Evolutionary conservation across 169 alveolate species (phyloP), one percentile per base, ranked within the genome.

Genomic region (Eimeria sp.): DNA sequence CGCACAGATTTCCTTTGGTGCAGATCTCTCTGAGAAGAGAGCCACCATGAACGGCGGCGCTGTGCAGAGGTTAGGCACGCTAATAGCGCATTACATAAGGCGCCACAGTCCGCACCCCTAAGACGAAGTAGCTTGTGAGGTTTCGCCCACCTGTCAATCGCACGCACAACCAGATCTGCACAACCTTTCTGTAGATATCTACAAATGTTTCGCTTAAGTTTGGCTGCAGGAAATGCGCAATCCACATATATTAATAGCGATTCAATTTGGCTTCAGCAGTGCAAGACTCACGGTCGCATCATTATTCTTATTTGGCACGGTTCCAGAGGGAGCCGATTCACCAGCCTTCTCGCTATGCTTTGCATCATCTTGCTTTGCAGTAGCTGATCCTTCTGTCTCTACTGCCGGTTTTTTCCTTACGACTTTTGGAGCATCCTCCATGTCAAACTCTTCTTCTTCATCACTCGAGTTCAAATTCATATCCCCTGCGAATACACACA

Each of bases 381-480:
- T 58, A 14, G 95, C 95, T 22, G 27, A 43, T 78, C 67, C 95
- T 2, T 67, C 91, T n/a, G 83, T 75, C 25, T 92, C 95, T 2
- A 80, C 58, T 2, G 95, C 67, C 58, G 54, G 58, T 78, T 92
- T 92, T 58, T 92, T 92, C 47, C 76, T 73, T 34, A 83, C 91
- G 27, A 92, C 91, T 47, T 83, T 76, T 76, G 76, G 83, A 61
- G 72, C 91, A 61, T 92, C 95, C 34, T 92, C 95, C 90, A 76
- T 9, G 70, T 92, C 95, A 49, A 92, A 78, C 65, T 63, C 89
- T 72, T 92, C 95, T 61, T 92, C 95, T 76, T 92, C 95, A 67
- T 92, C 95, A 47, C 95, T 92, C 84, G 95, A 92, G 70, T 76
- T 78, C 22, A 86, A 65, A 78, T 78, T 78, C 58, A 92, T 63